Conservation (phyloP, 2,329 filamentous ascomycete species). For the Ceratocystiopsis brevicomis region DNA sequence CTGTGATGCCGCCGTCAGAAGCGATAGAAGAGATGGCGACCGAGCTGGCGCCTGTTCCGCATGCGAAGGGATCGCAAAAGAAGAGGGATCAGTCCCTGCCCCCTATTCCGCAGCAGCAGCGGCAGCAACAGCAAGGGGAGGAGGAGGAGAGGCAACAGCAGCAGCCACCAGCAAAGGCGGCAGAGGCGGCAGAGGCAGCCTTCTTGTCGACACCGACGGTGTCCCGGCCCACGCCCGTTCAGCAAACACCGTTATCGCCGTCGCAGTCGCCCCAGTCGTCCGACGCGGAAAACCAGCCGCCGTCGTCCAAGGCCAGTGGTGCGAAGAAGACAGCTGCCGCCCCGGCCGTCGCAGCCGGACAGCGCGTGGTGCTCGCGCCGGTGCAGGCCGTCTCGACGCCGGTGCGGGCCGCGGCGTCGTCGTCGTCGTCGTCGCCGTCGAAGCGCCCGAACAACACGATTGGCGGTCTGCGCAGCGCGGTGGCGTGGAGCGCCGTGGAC, state of each 20-base stretch:
- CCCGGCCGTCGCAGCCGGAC: too few species aligned
- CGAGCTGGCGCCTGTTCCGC: neutral
- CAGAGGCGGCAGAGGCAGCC: too few species aligned
- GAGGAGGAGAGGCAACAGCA: constrained; percentile 2
- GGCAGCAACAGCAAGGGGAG: too few species aligned
- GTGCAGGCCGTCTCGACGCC: constrained; percentile 25
- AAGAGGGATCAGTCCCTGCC: constrained; percentile 15
- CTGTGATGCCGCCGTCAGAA: too few species aligned
- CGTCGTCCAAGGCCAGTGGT: constrained; percentile 34
- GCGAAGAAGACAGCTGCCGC: constrained; percentile 14
- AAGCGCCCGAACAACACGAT: constrained; percentile 33
- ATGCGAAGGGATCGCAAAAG: constrained; percentile 2
- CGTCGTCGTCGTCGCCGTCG: constrained; percentile 42
- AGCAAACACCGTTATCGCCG: constrained; percentile 30
- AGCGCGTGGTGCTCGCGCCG: constrained; percentile 26
- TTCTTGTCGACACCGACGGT: neutral
- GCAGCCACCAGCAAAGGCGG: constrained; percentile 1
- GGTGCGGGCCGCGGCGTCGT: constrained; percentile 21
- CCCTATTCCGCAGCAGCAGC: constrained; percentile 5
- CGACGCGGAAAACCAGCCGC: constrained; percentile 62
- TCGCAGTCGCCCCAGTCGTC: constrained; percentile 58
- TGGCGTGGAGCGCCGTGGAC: constrained; percentile 56
- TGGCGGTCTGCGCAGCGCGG: constrained; percentile 34
- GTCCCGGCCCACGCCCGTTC: too few species aligned
- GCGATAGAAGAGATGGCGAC: neutral